These are phyloP conservation scores for Mitragyna speciosa DNA, from an alignment of 257 asterid genomes.

Conservation along the genomic window DNA sequence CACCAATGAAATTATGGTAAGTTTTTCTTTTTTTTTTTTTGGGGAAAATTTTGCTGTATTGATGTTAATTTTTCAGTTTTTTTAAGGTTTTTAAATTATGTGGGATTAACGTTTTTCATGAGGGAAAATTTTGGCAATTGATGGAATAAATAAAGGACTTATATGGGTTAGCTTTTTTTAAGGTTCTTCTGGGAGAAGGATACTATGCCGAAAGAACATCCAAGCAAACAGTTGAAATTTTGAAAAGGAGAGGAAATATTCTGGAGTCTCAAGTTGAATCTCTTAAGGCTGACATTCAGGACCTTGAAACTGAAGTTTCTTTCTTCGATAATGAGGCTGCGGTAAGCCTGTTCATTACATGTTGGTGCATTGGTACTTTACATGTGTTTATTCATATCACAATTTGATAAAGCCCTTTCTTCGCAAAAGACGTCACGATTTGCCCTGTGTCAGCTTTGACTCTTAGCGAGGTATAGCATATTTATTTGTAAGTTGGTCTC, in stretches of 20 bases:
- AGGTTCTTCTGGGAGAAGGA: conserved; percentile 91
- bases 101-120: not conserved
- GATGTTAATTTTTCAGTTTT: no score
- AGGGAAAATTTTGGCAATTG: not conserved
- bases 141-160: no score
- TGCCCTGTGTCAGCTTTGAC: no score
- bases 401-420: not conserved
- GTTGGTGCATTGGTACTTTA: not conserved
- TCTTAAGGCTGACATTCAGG: conserved; percentile 68
- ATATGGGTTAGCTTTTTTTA: not conserved
- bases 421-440: not conserved
- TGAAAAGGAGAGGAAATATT: conserved; percentile 69
- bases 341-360: conserved; percentile 38
- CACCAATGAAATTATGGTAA: conserved; percentile 86
- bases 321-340: conserved; percentile 72
- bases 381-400: not conserved
- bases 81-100: not conserved
- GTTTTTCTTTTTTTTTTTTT: not conserved
- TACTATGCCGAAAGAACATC: conserved; percentile 84
- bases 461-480: no score
- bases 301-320: conserved; percentile 73
- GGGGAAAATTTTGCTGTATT: no score
- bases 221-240: conserved; percentile 76
- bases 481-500: no score
- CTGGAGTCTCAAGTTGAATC: conserved; percentile 73